A percentile compares a stretch with the other conserved stretches of the same genome.
phyloP scores from a whole-genome alignment of 1,139 yeast species.

The Lodderomyces pseudojiufengensis region DNA sequence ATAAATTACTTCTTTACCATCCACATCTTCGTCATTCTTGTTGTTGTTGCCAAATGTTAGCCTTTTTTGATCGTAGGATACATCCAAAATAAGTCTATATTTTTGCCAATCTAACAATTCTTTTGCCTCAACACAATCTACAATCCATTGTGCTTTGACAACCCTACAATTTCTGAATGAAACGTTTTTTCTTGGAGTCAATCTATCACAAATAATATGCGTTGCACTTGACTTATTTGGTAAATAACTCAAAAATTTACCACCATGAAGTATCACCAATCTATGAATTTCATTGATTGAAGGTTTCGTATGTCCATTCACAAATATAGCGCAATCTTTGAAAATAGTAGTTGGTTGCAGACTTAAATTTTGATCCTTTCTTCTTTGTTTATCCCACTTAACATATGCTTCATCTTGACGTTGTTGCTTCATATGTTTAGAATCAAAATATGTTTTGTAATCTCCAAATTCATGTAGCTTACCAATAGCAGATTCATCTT shows the following conservation, averaged over 20 bases:
- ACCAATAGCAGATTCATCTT: constrained; percentile 25
- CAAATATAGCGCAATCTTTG: constrained; percentile 60
- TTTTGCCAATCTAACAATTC: constrained; percentile 63
- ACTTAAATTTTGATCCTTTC: constrained; percentile 22
- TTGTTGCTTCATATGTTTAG: constrained; percentile 67
- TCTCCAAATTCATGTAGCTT: constrained; percentile 60
- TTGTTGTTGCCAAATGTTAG: constrained; percentile 20
- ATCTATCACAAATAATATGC: constrained; percentile 74
- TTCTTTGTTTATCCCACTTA: constrained; percentile 45
- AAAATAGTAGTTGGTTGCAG: constrained; percentile 42
- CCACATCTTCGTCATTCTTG: constrained; percentile 4
- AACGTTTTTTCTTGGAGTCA: constrained; percentile 71
- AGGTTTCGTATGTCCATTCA: constrained; percentile 85
- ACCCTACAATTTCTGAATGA: constrained; percentile 69
- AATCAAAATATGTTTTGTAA: constrained; percentile 61
- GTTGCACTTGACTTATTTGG: constrained; percentile 72
- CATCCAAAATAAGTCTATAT: constrained; percentile 52
- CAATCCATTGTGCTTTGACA: constrained; percentile 80
- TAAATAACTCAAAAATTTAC: constrained; percentile 65
- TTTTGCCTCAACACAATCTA: constrained; percentile 52
- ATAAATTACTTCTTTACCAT: background rate
- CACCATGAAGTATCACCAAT: constrained; percentile 74
- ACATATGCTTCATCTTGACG: constrained; percentile 55
- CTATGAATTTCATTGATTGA: constrained; percentile 69
- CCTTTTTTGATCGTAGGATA: constrained; percentile 48